A percentile compares a stretch with the other conserved stretches of the same genome.
phyloP scores from a whole-genome alignment of 352 stramenopile genomes.

The Phytopythium boreale region DNA sequence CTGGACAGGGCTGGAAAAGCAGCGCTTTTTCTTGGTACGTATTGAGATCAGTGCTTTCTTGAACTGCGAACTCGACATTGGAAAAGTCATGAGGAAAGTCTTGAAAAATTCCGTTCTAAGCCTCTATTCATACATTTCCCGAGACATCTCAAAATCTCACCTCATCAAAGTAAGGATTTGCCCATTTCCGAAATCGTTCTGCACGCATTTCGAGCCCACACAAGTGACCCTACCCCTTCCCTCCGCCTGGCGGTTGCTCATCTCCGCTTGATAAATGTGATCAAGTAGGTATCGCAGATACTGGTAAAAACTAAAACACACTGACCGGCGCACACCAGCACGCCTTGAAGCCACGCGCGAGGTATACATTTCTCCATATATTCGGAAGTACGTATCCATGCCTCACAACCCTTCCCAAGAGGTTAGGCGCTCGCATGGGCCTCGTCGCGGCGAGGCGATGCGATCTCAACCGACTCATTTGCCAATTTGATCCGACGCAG shows the following conservation, averaged over 20 bases:
- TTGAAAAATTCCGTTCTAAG: background rate
- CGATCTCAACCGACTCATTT: slow-evolving; percentile 18
- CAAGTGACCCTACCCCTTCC: background rate
- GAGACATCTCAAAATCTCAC: background rate
- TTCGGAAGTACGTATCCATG: background rate
- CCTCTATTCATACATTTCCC: background rate
- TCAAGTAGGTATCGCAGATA: slow-evolving; percentile 2
- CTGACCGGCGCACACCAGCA: background rate
- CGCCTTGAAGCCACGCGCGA: background rate
- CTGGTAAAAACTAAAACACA: background rate
- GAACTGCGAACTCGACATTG: background rate
- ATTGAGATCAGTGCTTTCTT: too few relatives aligned
- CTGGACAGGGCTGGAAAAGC: too few relatives aligned
- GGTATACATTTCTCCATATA: background rate
- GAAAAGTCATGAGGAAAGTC: background rate
- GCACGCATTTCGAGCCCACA: background rate
- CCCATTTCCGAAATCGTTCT: background rate
- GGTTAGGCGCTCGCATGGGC: slow-evolving; percentile 1
- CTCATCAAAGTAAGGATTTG: background rate
- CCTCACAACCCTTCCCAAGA: background rate
- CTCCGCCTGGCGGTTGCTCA: background rate
- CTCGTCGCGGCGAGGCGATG: slow-evolving; percentile 1
- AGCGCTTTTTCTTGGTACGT: too few relatives aligned
- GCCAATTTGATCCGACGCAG: slow-evolving; percentile 26
- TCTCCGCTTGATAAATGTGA: background rate